phyloP scores from a whole-genome alignment of 805 yeast genomes.

The Pichia nanzhaoensis region DNA sequence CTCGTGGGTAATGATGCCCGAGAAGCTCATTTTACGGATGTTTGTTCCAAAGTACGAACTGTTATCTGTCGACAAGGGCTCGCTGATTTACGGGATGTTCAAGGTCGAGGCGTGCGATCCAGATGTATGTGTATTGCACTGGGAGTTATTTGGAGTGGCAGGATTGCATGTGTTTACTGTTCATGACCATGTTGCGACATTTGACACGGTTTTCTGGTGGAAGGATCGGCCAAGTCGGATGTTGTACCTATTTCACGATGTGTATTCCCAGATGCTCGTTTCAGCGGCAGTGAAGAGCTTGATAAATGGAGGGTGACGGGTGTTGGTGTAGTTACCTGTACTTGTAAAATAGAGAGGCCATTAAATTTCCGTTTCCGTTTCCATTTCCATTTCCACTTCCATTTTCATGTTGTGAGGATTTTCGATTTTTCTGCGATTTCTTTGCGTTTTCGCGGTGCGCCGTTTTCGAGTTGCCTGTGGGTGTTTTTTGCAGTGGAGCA shows the following conservation, averaged over 20 bases:
- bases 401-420: no score
- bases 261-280: neutral
- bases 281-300: no score
- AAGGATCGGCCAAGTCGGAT: no score
- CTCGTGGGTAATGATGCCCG: neutral
- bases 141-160: neutral
- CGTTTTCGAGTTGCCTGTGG: no score
- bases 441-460: no score
- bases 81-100: neutral
- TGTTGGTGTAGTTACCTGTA: no score
- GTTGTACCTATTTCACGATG: neutral
- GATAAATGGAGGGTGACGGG: no score
- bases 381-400: no score
- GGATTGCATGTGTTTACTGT: neutral
- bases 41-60: neutral
- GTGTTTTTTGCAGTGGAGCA: no score
- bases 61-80: neutral
- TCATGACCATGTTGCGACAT: neutral
- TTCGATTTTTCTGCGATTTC: no score
- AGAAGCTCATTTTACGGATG: neutral
- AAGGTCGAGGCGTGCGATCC: neutral
- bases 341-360: no score
- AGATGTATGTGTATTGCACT: neutral
- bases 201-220: slow-evolving; percentile 1
- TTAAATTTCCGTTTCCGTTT: no score